phyloP scores from a whole-genome alignment of 1,284 basidiomycete species.

The Athelia sp. region DNA sequence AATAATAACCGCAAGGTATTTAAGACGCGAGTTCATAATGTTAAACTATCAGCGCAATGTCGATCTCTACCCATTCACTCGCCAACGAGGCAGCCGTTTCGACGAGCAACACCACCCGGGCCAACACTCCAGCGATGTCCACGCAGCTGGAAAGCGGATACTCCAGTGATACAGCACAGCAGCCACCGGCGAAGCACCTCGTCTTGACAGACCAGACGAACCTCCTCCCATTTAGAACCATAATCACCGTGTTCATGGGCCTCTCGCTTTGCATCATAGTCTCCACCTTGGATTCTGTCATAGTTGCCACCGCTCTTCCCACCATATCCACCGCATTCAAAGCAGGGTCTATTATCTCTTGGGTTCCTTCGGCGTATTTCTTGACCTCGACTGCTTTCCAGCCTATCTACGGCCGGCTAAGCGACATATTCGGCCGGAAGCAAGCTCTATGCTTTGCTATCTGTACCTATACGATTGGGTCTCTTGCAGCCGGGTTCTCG shows the following conservation, averaged over 20 bases:
- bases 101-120: neutral
- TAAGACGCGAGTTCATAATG: too few relatives aligned
- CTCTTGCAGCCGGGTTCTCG: conserved; percentile 54
- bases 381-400: conserved; percentile 66
- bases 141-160: too few relatives aligned
- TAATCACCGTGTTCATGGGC: conserved; percentile 58
- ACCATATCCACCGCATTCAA: conserved; percentile 67
- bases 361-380: conserved; percentile 67
- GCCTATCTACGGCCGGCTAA: conserved; percentile 61
- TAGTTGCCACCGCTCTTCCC: conserved; percentile 67
- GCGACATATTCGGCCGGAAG: conserved; percentile 77
- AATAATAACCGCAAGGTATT: too few relatives aligned
- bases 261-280: conserved; percentile 57
- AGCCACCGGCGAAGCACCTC: conserved; percentile 1
- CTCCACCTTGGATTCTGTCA: conserved; percentile 55
- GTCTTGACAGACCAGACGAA: conserved; percentile 73
- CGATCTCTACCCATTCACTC: too few relatives aligned
- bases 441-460: conserved; percentile 54
- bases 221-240: conserved; percentile 62
- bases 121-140: conserved; percentile 17
- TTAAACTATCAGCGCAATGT: too few relatives aligned
- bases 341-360: conserved; percentile 60
- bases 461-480: conserved; percentile 58
- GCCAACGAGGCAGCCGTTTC: too few relatives aligned
- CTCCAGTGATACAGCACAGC: neutral